Evolutionary conservation across 2,329 filamentous ascomycete species (phyloP), one percentile per base, ranked within the genome.

Genomic region (Penicillium sp.): DNA sequence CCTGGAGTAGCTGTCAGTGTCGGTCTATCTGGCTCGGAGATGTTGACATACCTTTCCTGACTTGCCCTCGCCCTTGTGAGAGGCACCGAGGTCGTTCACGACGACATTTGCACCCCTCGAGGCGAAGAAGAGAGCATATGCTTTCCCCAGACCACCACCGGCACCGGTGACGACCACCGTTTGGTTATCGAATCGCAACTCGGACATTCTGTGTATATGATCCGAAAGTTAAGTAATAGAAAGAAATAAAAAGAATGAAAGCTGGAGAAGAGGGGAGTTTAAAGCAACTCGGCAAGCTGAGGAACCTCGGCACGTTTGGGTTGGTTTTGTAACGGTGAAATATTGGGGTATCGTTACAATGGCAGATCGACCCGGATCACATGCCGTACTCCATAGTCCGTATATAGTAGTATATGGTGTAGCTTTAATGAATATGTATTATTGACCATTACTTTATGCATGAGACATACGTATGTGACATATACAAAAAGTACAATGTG

Each of bases 11-110:
- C 24, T 5, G 39, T 51, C 33, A 53, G 50, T 31, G 2, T 33
- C 24, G 33, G 28, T 29, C 33, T 31, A 10, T 46, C 41, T 84
- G 7, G 19, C 3, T 38, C 26, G 4, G 4, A 4, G 33, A 6
- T 21, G 6, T 21, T 19, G 0, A 43, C 55, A 39, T 73, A 95
- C 90, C 82, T 88, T 94, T 69, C 82, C 82, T 37, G 87, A 91
- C 61, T 79, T 82, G 53, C 90, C 91, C 75, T 96, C 89, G 61
- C 93, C 91, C 72, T 93, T 91, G 78, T 93, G 90, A 41, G 89
- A 93, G 44, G 82, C 88, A 55, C 93, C 93, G 45, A 97, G 80
- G 69, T 98, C 93, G 71, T 98, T 98, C 63, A 98, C 93, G 42
- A 98, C 91, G 61, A 95, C 87, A 71, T 85, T 94, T 61, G 89